phyloP scores from a whole-genome alignment of 2,329 filamentous ascomycete genomes.

The Fusarium sp. region DNA sequence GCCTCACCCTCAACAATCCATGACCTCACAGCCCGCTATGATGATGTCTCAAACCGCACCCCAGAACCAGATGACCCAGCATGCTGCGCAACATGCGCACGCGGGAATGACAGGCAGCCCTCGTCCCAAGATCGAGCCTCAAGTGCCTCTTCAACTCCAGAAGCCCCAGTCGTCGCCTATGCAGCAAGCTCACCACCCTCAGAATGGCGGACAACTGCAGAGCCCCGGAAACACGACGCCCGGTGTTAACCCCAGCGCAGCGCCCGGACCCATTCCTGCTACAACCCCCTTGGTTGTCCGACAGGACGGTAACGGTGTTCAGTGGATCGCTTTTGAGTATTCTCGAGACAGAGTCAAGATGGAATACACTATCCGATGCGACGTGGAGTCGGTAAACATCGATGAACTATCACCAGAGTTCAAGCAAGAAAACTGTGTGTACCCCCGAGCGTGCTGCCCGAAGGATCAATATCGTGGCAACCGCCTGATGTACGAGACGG shows the following conservation, averaged over 20 bases:
- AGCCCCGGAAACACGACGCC: constrained; percentile 55
- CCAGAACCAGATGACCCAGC: constrained; percentile 71
- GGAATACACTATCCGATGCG: constrained; percentile 98
- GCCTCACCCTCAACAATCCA: constrained; percentile 65
- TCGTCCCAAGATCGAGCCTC: constrained; percentile 73
- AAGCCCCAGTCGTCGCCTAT: constrained; percentile 63
- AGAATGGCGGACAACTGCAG: constrained; percentile 56
- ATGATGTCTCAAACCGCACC: constrained; percentile 73
- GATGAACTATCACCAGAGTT: constrained; percentile 88
- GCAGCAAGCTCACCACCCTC: constrained; percentile 55
- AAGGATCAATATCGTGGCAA: constrained; percentile 98
- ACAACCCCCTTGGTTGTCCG: constrained; percentile 94
- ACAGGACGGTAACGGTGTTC: constrained; percentile 95
- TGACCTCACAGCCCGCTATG: constrained; percentile 74
- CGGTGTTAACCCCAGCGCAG: constrained; percentile 87
- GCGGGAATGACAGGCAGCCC: constrained; percentile 72
- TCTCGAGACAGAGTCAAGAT: constrained; percentile 97
- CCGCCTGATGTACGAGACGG: constrained; percentile 94
- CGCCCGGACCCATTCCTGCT: constrained; percentile 94
- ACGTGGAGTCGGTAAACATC: constrained; percentile 95
- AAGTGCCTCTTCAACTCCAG: constrained; percentile 72
- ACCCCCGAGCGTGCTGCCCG: constrained; percentile 91
- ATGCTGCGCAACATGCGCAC: constrained; percentile 69
- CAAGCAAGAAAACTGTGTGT: constrained; percentile 98
- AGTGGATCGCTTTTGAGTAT: constrained; percentile 99